Base-by-base conservation (phyloP, 2,329 filamentous ascomycete species). In the Aspergillus hiratsukae region DNA sequence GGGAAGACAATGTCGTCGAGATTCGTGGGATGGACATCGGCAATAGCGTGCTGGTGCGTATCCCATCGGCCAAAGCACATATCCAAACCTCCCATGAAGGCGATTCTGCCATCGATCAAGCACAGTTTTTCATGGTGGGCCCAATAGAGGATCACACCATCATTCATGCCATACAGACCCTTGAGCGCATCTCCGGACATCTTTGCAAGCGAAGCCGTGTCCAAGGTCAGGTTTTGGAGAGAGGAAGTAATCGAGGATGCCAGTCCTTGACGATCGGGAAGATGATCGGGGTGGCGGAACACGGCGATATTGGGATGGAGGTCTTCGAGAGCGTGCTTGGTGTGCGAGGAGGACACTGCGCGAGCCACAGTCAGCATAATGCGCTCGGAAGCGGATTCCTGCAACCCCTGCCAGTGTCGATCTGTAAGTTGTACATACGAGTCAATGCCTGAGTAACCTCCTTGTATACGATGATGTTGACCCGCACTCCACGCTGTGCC, bases 41-140 rank as follows among this genome's bases (percentile, higher is more conserved):
- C 84, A 61, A 96, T 91, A 1, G 89, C 84, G 70, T 97, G 92
- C 77, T 87, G 86, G 71, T 90, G 90, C 6, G 90, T 95, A 66
- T 96, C 91, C 84, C 89, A 96, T 68, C 91, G 83, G 37, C 91
- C 91, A 66, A 91, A 96, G 70, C 86, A 96, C 66, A 96, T 80
- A 73, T 96, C 91, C 1, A 96, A 78, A 21, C 91, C 92, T 51
- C 91, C 91, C 91, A 96, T 96, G 69, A 97, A 96, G 2, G 87
- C 91, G 55, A 87, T 79, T 9, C 80, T 80, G n/a, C 87, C 84
- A 70, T 97, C 91, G 17, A 97, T 77, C 1, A 96, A 70, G 63
- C 90, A 90, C 0, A 96, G 82, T 74, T 97, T 97, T 75, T 97
- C 91, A 65, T 96, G 91, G 66, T 96, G 91, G 2, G 91, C 90